phyloP scores from a whole-genome alignment of 108 stramenopile genomes.

The Pseudonitzschia multistriata region DNA sequence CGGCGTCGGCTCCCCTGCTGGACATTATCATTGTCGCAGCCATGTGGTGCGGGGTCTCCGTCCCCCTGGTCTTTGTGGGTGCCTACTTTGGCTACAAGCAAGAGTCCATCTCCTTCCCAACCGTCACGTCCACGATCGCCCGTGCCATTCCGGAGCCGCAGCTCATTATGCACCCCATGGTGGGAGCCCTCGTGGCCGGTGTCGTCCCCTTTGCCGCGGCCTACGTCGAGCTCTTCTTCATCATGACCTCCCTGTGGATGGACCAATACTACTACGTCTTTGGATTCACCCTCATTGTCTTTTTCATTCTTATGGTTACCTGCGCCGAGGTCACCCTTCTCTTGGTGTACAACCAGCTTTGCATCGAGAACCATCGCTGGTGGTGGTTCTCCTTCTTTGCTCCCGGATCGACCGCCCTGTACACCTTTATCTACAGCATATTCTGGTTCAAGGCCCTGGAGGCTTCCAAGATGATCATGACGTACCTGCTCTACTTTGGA shows the following conservation, averaged over 20 bases:
- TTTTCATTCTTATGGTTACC: slow-evolving; percentile 91
- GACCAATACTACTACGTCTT: slow-evolving; percentile 99
- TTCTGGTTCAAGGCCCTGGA: slow-evolving; percentile 94
- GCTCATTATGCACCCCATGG: slow-evolving; percentile 72
- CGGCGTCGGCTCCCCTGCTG: slow-evolving; percentile 91
- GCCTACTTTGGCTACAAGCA: slow-evolving; percentile 99
- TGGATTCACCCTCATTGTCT: slow-evolving; percentile 95
- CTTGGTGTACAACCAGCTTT: slow-evolving; percentile 97
- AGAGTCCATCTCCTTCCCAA: slow-evolving; percentile 80
- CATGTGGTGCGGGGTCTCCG: slow-evolving; percentile 97
- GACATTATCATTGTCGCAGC: slow-evolving; percentile 91
- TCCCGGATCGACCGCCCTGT: slow-evolving; percentile 87
- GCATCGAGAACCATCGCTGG: slow-evolving; percentile 97
- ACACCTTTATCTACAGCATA: slow-evolving; percentile 90
- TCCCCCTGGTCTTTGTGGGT: slow-evolving; percentile 97
- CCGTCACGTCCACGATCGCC: slow-evolving; percentile 88
- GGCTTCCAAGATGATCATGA: slow-evolving; percentile 89
- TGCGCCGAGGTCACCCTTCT: slow-evolving; percentile 97
- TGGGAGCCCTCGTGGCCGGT: slow-evolving; percentile 83
- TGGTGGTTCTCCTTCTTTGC: slow-evolving; percentile 98
- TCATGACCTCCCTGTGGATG: slow-evolving; percentile 98
- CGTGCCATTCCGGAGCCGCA: slow-evolving; percentile 90
- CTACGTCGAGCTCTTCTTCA: slow-evolving; percentile 99
- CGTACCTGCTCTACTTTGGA: slow-evolving; percentile 97
- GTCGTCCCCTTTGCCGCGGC: slow-evolving; percentile 97